Evolutionary conservation across 768 basidiomycete species (phyloP), one percentile per base, ranked within the genome.

Genomic region (Tylopilus subfusipes): DNA sequence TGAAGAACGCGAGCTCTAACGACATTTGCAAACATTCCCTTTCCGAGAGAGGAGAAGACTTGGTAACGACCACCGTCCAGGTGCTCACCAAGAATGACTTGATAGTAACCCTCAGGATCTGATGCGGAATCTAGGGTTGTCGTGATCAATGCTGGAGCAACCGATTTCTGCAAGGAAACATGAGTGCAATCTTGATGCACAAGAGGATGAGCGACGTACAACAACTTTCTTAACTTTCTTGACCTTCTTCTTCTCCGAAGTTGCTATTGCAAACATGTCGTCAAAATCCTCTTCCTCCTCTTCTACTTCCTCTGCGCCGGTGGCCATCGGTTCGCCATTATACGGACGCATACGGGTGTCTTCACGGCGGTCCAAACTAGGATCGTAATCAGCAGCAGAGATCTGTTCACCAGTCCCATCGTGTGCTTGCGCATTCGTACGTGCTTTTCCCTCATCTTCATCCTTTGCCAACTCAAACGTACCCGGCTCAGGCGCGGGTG

Each of bases 1-100:
- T 86, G 75, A 42, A 95, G 75, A 11, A 93, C 80, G 30, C 92
- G 84, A 10, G 95, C 96, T 43, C 90, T 83, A 25, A 98, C 93
- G 47, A 99, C 97, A 52, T 91, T 93, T 45, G 94, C 93, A 69
- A 98, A 99, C 96, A 99, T 99, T 45, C 97, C 97, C 69, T 96
- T 95, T 18, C 97, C 97, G n/a, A 98, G 78, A 45, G 84, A 90
- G 45, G 92, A 93, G 61, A 90, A 94, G 11, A 99, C 93, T 68
- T 97, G 93, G 68, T 98, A 99, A 39, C 89, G 82, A 6, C 91
- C 94, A 25, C 86, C 83, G 64, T 97, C 95, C 18, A 99, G 78
- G 55, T 93, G 86, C 72, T 99, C 97, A 42, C 96, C 97, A 16
- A 98, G 83, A 48, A 95, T 92, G 49, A 97, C 82, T 54, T 85